Percentiles rank a stretch among this genome's conserved stretches.
Evolutionary conservation across 2,329 filamentous ascomycete species (phyloP).

Genomic region (Ascochyta viciae-villosae): DNA sequence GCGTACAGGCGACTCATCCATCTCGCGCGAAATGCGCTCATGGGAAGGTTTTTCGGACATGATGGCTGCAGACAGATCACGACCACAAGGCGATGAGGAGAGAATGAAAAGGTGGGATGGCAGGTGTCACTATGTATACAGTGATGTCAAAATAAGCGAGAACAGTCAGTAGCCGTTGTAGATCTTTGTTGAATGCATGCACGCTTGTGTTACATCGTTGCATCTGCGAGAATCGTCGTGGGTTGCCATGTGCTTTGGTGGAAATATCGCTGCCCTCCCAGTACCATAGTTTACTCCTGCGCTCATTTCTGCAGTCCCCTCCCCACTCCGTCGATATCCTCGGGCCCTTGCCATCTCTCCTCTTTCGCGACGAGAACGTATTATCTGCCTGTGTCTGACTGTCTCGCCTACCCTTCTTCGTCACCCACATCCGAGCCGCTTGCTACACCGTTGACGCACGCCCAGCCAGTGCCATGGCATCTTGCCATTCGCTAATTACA

Average conservation of each 20-base stretch:
- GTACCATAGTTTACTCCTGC: background rate
- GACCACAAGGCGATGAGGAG: background rate
- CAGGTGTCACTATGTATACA: constrained; percentile 4
- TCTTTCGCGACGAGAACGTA: background rate
- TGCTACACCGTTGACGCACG: constrained; percentile 13
- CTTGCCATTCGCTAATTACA: constrained; percentile 1
- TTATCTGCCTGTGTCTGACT: background rate
- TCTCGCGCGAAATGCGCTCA: constrained; percentile 11
- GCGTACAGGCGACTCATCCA: constrained; percentile 7
- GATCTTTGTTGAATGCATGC: constrained; percentile 6
- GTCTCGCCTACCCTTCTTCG: background rate
- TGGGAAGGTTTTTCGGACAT: constrained; percentile 16
- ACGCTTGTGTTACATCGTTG: background rate
- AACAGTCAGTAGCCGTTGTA: constrained; percentile 7
- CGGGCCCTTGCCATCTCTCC: background rate
- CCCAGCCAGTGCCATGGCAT: constrained; percentile 8
- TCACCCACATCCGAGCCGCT: constrained; percentile 6
- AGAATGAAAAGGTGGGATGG: background rate
- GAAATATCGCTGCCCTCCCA: background rate
- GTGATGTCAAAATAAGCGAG: constrained; percentile 8
- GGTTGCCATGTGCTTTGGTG: background rate
- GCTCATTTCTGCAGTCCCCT: background rate
- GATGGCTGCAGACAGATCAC: background rate
- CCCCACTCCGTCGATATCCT: background rate
- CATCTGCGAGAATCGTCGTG: background rate